Base-by-base conservation (phyloP, 75 land plant genomes). In the Cryptomeria japonica region DNA sequence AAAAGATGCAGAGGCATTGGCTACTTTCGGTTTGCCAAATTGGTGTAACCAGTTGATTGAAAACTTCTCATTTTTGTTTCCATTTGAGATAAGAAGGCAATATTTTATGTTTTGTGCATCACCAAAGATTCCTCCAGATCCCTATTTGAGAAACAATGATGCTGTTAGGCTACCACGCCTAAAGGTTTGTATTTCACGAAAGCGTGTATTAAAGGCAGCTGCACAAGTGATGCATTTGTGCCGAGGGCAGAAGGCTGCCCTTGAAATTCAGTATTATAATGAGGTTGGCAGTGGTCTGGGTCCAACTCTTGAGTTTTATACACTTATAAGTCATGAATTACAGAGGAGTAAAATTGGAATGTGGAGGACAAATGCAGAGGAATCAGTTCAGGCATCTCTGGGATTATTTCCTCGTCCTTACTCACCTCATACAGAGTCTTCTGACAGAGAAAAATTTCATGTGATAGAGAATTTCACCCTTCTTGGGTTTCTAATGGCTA, bases 241-340 rank as follows among this genome's bases (percentile, higher is more conserved):
- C 49, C 92, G 93, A 25, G 76, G 87, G 37, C 90, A 92, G 73
- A 93, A 92, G 83, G 91, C 82, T 56, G 84, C 89, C 32, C 84
- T 97, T 80, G 99, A 97, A 88, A 94, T 97, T 75, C 97, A 95
- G 87, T 97, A 93, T 79, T 76, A 76, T 68, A 96, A 94, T 83
- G 99, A 97, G 91, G 96, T 96, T 79, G 99, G 97, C 34, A 94
- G 97, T 58, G 98, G 99, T 80, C 90, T 95, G 87, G 99, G 99
- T 78, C 99, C 99, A 34, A 97, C 99, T 19, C 87, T 96, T 86
- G 99, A 97, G 87, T 97, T 97, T 75, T 97, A 91, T 90, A 97
- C 98, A 10, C 79, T 97, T 47, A 47, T 96, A 31, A 93, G 99
- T 86, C 94, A 92, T 87, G 99, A 96, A 77, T 92, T 97, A 86